phyloP scores from a whole-genome alignment of 108 stramenopile species.

The Schizochytrium sp. region DNA sequence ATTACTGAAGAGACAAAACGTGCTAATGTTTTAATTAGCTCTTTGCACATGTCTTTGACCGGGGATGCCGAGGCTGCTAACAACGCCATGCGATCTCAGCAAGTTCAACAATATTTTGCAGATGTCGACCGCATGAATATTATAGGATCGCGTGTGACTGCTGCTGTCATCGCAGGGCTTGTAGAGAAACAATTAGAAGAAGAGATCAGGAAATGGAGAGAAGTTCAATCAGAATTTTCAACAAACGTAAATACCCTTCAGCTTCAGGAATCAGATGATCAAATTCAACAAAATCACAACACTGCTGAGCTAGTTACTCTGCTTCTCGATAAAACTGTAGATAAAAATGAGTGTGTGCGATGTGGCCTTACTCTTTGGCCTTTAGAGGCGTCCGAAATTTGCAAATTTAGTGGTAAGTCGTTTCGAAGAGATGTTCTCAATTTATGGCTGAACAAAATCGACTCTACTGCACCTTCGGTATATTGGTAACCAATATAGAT shows the following conservation, averaged over 20 bases:
- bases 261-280: neutral
- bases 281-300: too few species aligned
- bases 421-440: constrained; percentile 3
- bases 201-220: neutral
- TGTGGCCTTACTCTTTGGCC: constrained; percentile 27
- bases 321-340: neutral
- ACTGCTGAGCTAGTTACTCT: too few species aligned
- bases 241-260: neutral
- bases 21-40: neutral
- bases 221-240: neutral
- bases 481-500: neutral
- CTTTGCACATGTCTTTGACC: neutral
- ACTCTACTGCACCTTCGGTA: neutral
- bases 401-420: neutral
- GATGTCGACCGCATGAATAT: neutral
- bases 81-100: neutral
- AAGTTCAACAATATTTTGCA: neutral
- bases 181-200: neutral
- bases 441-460: constrained; percentile 39
- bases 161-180: neutral
- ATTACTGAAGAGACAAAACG: neutral
- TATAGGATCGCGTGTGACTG: neutral
- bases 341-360: neutral
- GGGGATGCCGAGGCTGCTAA: neutral
- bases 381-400: neutral